Evolutionary conservation across 116 monocot genomes (phyloP).

Genomic region (Cymodocea nodosa): DNA sequence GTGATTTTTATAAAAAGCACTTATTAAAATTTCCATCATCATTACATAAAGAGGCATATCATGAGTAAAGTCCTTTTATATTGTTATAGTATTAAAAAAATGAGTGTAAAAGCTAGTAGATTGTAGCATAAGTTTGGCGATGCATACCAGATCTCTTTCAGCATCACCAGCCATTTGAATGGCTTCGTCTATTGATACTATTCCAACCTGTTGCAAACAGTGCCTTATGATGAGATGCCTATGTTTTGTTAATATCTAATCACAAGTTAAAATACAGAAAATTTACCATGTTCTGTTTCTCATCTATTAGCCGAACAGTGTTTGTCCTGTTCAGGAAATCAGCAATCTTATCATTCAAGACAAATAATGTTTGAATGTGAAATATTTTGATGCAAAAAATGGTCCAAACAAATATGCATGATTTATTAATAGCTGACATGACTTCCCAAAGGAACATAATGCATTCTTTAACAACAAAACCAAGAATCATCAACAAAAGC

Average conservation of each 20-base stretch:
- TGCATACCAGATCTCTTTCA: conserved; percentile 54
- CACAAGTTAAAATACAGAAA: conserved; percentile 4
- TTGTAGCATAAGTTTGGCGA: not conserved
- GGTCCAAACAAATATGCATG: not conserved
- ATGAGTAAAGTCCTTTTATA: too few species aligned
- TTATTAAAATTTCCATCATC: too few species aligned
- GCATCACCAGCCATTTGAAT: conserved; percentile 63
- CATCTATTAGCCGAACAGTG: conserved; percentile 80
- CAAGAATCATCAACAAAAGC: too few species aligned
- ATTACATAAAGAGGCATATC: too few species aligned
- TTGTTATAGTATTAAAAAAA: too few species aligned
- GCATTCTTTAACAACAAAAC: too few species aligned
- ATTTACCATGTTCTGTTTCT: conserved; percentile 83
- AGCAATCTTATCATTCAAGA: not conserved
- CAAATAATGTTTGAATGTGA: not conserved
- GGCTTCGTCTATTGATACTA: conserved; percentile 62
- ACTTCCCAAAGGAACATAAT: too few species aligned
- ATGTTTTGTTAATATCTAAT: not conserved
- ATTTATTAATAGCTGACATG: not conserved
- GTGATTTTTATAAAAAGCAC: too few species aligned
- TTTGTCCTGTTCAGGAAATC: conserved; percentile 32
- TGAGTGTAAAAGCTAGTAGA: not conserved
- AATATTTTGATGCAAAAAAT: not conserved
- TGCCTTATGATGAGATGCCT: not conserved
- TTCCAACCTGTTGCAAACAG: conserved; percentile 47